phyloP scores from a whole-genome alignment of 2,329 filamentous ascomycete genomes.

The Fusarium marasasianum region DNA sequence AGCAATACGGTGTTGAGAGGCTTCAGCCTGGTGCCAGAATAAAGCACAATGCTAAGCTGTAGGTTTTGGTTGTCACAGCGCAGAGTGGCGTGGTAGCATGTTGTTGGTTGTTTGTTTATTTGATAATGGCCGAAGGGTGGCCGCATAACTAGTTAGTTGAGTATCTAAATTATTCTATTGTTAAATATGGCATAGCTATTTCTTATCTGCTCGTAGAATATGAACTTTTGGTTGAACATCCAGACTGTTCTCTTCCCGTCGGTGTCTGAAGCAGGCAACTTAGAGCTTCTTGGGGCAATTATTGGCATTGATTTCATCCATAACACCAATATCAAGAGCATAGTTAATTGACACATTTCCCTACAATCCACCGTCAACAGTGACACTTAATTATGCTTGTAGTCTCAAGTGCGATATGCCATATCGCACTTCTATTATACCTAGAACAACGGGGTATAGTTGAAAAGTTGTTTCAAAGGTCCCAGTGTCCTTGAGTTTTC shows the following conservation, averaged over 20 bases:
- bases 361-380: not conserved
- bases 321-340: not conserved
- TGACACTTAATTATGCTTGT: not conserved
- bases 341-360: not conserved
- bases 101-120: constrained; percentile 1
- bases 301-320: not conserved
- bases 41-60: constrained; percentile 56
- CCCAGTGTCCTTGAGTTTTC: not conserved
- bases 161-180: not conserved
- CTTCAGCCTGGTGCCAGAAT: constrained; percentile 64
- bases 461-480: not conserved
- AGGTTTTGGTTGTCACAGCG: constrained; percentile 36
- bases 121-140: not conserved
- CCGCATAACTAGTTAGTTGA: not conserved
- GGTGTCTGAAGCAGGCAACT: not conserved
- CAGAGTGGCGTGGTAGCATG: not conserved
- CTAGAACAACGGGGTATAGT: not conserved
- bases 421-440: not conserved
- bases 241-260: not conserved
- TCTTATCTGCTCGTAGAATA: not conserved
- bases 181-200: not conserved
- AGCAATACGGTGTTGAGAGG: constrained; percentile 60
- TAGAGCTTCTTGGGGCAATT: not conserved
- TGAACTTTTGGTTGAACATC: too few relatives aligned
- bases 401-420: not conserved